Evolutionary conservation across 176 grass and related monocot species (phyloP), one percentile per base, ranked within the genome.

Genomic region (Oryza meridionalis): DNA sequence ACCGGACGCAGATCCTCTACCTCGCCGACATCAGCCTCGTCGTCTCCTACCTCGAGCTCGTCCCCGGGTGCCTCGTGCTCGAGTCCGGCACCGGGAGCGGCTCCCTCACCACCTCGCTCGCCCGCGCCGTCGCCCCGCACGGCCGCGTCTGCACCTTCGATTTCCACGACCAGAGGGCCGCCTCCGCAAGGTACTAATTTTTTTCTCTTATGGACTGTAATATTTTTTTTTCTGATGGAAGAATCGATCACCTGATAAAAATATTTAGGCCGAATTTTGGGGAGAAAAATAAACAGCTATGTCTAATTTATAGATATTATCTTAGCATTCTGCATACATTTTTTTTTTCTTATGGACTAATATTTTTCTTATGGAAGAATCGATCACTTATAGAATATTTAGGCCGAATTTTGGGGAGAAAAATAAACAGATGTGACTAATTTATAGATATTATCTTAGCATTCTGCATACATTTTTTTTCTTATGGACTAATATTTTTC

Each of bases 1-100:
- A 98, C 81, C 77, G 93, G 4, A 98, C 96, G 0, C 96, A 98
- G 81, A 98, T 98, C 85, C 82, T 98, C 32, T 95, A 98, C 69
- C 66, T 98, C 15, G 85, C 92, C 5, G 96, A 98, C 72, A 98
- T 98, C 69, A 95, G 96, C 77, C 85, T 98, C 42, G 85, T 98
- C 21, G 82, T 98, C 13, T 85, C 93, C 46, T 95, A 92, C 87
- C 83, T 98, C 27, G 96, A 98, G 86, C 76, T 98, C 44, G 70
- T 95, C 3, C 89, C 96, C 0, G 96, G 96, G 0, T 94, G 93
- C 75, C 6, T 95, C 9, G 89, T 98, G 17, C 86, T 98, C 0
- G 96, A 98, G 85, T 98, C 96, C 8, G 91, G 93, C 21, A 94
- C 93, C 0, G 96, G 93, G 2, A 98, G 96, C 44, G 91, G 89